A percentile compares a stretch with the other conserved stretches of the same genome.
These are phyloP conservation scores for Hydnum rufescens DNA, from an alignment of 768 basidiomycete species.

Conservation along the genomic window DNA sequence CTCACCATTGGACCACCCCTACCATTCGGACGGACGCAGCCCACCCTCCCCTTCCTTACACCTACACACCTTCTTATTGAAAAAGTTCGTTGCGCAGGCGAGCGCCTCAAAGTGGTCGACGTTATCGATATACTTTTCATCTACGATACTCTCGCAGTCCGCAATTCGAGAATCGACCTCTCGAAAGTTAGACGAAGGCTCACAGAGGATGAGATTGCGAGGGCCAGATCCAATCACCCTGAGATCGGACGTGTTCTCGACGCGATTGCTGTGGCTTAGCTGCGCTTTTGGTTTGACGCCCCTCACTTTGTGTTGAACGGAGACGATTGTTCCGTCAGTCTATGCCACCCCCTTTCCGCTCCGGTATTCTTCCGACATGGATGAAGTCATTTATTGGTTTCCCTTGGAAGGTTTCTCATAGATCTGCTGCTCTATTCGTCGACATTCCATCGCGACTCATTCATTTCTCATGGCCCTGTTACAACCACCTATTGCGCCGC, in stretches of 20 bases:
- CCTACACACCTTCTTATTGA: constrained; percentile 1
- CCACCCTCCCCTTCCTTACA: constrained; percentile 1
- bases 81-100: neutral
- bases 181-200: neutral
- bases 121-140: neutral
- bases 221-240: neutral
- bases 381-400: too few species aligned
- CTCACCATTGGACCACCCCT: neutral
- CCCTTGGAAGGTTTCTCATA: too few species aligned
- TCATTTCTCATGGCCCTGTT: too few species aligned
- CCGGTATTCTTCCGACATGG: too few species aligned
- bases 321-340: too few species aligned
- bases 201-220: neutral
- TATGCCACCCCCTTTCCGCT: too few species aligned
- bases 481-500: too few species aligned
- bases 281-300: neutral
- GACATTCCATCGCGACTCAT: too few species aligned
- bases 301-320: neutral
- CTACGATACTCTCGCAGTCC: neutral
- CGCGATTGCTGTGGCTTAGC: neutral
- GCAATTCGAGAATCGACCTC: neutral
- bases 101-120: neutral
- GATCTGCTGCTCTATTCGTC: too few species aligned
- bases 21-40: neutral
- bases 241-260: neutral